Conservation (phyloP, 192 early-diverging fungal genomes). For the Backusella circina region DNA sequence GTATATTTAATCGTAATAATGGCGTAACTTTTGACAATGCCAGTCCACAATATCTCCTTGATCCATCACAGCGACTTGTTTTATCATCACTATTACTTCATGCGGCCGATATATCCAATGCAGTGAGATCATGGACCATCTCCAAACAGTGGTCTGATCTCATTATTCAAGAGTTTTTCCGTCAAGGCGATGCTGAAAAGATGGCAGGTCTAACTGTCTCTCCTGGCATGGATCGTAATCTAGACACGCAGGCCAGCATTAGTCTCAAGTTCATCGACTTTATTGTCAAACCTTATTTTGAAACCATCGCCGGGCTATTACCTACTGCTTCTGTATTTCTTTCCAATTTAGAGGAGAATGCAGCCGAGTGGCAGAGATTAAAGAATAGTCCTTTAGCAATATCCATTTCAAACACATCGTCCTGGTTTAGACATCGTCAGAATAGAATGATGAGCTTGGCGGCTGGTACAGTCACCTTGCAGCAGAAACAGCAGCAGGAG, state of each 20-base stretch:
- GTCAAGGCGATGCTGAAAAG: slow-evolving; percentile 86
- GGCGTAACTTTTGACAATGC: background rate
- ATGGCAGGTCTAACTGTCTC: slow-evolving; percentile 67
- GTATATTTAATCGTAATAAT: slow-evolving; percentile 12
- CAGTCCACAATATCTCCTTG: background rate
- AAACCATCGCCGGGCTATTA: slow-evolving; percentile 68
- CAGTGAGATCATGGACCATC: slow-evolving; percentile 75
- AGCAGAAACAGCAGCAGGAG: background rate
- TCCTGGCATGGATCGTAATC: slow-evolving; percentile 84
- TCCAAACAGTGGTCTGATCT: slow-evolving; percentile 91
- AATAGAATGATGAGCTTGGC: background rate
- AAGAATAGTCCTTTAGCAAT: slow-evolving; percentile 10
- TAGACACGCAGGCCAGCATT: slow-evolving; percentile 68
- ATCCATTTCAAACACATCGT: background rate
- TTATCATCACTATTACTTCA: slow-evolving; percentile 71
- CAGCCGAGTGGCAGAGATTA: slow-evolving; percentile 50
- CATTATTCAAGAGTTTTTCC: slow-evolving; percentile 82
- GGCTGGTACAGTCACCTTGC: background rate
- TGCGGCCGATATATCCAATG: slow-evolving; percentile 86
- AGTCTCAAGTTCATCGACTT: slow-evolving; percentile 79
- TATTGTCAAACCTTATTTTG: slow-evolving; percentile 84
- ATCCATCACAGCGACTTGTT: slow-evolving; percentile 50
- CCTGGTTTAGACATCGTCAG: background rate
- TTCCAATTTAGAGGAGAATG: slow-evolving; percentile 50
- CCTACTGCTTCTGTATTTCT: slow-evolving; percentile 57